Evolutionary conservation across 495 filamentous ascomycete genomes (phyloP), one percentile per base, ranked within the genome.

Genomic region (Hypoxylon lienhwacheense): DNA sequence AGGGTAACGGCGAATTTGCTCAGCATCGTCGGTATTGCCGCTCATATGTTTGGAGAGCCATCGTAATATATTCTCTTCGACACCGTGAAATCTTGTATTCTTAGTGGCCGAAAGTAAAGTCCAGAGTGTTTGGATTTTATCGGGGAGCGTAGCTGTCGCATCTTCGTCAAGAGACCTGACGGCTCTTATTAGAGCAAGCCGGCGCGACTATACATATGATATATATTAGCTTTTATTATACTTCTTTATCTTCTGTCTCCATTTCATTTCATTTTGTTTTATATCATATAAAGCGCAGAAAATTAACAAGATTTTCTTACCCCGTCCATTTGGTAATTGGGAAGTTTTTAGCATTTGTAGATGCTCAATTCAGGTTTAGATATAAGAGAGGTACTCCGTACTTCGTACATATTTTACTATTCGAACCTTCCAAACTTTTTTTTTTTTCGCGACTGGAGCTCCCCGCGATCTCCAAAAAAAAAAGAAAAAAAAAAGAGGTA

Each of bases 21-120:
- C 75, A 51, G 73, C 70, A 43, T 59, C 66, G 7, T 68, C 53
- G 24, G 64, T 67, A 28, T 59, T 50, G 16, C 73, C 71, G 24
- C 66, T 69, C 74, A 77, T 77, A 35, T 72, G 66, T 52, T 79
- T 77, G 17, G 77, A 70, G 20, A 79, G 66, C 71, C 71, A 76
- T 64, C 75, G 71, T 50, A 76, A 37, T 56, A 76, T 67, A 53
- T 67, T 77, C 42, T 76, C 72, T 60, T 79, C 73, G 25, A 72
- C 72, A 5, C 69, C 73, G 42, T 76, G 70, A 29, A 75, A 72
- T 44, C 54, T 64, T n/a, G 66, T 66, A 12, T 55, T 51, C 4
- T 53, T 60, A 17, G 64, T 58, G 8, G 64, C 53, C 7, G 66
- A 56, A 4, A 76, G 59, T 25, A 62, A 50, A 7, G 55, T 39